Evolutionary conservation across 208 protist genomes (phyloP).

Genomic region (Histomonas meleagridis): DNA sequence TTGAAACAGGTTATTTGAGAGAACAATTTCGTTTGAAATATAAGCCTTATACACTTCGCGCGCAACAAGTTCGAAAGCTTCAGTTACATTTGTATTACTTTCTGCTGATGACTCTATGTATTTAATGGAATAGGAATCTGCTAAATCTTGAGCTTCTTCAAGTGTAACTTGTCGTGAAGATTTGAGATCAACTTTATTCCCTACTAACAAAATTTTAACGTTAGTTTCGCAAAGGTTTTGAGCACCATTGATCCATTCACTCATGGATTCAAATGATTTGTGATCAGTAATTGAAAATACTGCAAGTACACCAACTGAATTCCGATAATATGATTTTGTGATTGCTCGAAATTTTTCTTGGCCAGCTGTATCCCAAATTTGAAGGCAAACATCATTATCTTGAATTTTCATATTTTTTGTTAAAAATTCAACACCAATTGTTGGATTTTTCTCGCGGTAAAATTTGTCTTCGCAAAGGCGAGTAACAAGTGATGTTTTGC

Average conservation of each 20-base stretch:
- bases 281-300: not conserved
- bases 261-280: not conserved
- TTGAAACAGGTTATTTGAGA: too few species aligned
- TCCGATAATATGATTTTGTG: not conserved
- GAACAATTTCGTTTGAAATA: not conserved
- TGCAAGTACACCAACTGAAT: not conserved
- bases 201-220: not conserved
- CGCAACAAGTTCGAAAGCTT: not conserved
- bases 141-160: not conserved
- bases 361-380: slow-evolving; percentile 31
- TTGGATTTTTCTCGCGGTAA: not conserved
- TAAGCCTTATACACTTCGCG: not conserved
- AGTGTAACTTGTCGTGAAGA: not conserved
- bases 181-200: slow-evolving; percentile 23
- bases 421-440: not conserved
- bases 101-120: not conserved
- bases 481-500: not conserved
- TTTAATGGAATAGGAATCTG: not conserved
- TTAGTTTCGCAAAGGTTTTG: not conserved
- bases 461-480: not conserved
- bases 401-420: not conserved
- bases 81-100: not conserved
- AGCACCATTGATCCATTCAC: not conserved
- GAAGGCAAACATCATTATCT: not conserved
- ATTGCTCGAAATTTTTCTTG: not conserved